Evolutionary conservation across 108 stramenopile species (phyloP), one percentile per base, ranked within the genome.

Genomic region (Cyclotella baltica): DNA sequence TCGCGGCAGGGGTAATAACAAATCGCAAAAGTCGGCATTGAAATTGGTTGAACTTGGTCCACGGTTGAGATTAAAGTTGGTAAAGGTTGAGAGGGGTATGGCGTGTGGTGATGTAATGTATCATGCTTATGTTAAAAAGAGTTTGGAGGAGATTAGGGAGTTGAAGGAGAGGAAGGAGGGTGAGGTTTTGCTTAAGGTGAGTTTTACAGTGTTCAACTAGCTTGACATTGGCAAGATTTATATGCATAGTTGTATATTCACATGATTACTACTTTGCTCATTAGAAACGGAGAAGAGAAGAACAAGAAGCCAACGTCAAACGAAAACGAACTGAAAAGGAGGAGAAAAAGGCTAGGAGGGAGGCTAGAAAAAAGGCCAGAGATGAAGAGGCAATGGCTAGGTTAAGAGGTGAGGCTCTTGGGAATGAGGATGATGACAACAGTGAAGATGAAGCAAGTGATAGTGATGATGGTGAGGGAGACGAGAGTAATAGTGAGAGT

Each of bases 31-130:
- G 68, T 93, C 92, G 30, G 96, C 96, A 4, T 85, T 99, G 36
- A 97, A 98, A 77, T 83, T 99, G 78, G 92, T 96, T 8, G 99
- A 99, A 85, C 73, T 99, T 28, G 99, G 99, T 22, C 99, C 99
- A 13, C 80, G 99, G 20, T 63, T 99, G 52, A 86, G 93, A 28
- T 53, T 99, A 46, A 80, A 96, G 76, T 86, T 99, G 25, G 74
- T 89, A 80, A 99, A 99, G 87, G 97, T 99, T 40, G 96, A 99
- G 83, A 80, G 95, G 29, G 98, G 98, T 22, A 67, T 99, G 61
- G 92, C 87, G 20, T 87, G 83, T 33, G 98, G 99, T 4, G 98
- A 98, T 75, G 97, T 99, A 38, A 94, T 99, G 88, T 99, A 96
- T 81, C 98, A 99, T 85, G 95, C 94, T n/a, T 93, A 93, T 65